Base-by-base conservation (phyloP, 2,329 filamentous ascomycete genomes). In the Blumeria hordei region DNA sequence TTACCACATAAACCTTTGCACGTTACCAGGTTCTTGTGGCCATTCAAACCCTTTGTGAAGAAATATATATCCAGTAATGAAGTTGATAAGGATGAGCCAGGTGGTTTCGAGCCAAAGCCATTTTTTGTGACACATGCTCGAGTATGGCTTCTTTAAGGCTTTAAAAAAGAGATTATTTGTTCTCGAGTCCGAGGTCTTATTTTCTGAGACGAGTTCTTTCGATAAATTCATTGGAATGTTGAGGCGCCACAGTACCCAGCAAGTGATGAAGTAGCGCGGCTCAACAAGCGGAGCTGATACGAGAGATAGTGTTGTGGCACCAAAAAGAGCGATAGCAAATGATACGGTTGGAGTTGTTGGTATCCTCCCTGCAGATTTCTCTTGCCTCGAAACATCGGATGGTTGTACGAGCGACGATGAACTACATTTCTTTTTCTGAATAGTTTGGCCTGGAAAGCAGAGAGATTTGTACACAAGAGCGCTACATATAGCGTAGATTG, bases 231-330 rank as follows among this genome's bases (percentile, higher is more conserved):
- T n/a, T 0, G 86, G 86, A 0, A 93, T 69, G 62, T 93, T 76
- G 7, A 96, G 69, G 0, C 92, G 76, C 86, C 88, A 96, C 62
- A 95, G 80, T 8, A 95, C 76, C 87, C 88, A 98, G 0, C 90
- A 88, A 11, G 95, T 74, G 64, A 98, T 93, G 67, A 94, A 94
- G 68, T 98, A 98, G 12, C 92, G 78, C 12, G 92, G 92, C 67
- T 98, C 92, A 9, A 98, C 90, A 0, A 98, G 75, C 0, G 92
- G 88, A 0, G 92, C 88, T 0, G 87, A 92, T 55, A 94, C 70
- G 11, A 98, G 75, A 0, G 85, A 90, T 3, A 94, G 72, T 0
- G 81, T 64, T 0, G 88, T 88, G 0, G 88, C 76, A 4, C 80
- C 69, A 7, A 94, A 66, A 59, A 77, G 73, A 28, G 81, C 68